Evolutionary conservation across 2,329 filamentous ascomycete genomes (phyloP), one percentile per base, ranked within the genome.

Genomic region (Calonectria pauciramosa): DNA sequence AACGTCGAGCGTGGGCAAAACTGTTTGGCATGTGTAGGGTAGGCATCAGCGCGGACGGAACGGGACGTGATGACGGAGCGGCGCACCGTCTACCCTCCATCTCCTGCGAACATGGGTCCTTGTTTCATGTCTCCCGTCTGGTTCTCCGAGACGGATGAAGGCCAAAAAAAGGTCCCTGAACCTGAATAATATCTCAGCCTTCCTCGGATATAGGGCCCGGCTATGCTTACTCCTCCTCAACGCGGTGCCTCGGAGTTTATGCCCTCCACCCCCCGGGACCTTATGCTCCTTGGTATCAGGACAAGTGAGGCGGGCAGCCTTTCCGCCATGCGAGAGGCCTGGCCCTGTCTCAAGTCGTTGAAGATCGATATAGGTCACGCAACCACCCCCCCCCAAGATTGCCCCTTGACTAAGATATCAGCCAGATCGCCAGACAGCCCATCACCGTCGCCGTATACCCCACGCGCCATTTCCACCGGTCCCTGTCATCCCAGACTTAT

Each of bases 381-480:
- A 64, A 44, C 60, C 59, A 34, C 30, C 20, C 34, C 59, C 54
- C 20, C 32, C 32, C 36, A 26, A 68, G 44, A 66, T 63, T 63
- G 13, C 65, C 28, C 47, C 65, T 67, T 41, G 72, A 54, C 60
- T 71, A 66, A 71, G 60, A 71, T 71, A 30, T 68, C 44, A 28
- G 32, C 38, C 56, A 65, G 59, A 67, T 70, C 51, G 56, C 44
- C 23, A 41, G 51, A 63, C 73, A 68, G 70, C 71, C 34, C 65
- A 70, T 70, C 44, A 56, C 63, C 36, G 59, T 32, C 59, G 18
- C 20, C 56, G 54, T 47, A n/a, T 65, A 77, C 77, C 76, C 78
- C 77, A 79, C 78, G 78, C 77, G 77, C 71, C 68, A 78, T 80
- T 76, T 79, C 72, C 65, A 59, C 36, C 60, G 56, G 56, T 60